Percentiles rank a stretch among this genome's conserved stretches.
Evolutionary conservation across 2,329 filamentous ascomycete species (phyloP).

Genomic region (Cytospora paraplurivora): DNA sequence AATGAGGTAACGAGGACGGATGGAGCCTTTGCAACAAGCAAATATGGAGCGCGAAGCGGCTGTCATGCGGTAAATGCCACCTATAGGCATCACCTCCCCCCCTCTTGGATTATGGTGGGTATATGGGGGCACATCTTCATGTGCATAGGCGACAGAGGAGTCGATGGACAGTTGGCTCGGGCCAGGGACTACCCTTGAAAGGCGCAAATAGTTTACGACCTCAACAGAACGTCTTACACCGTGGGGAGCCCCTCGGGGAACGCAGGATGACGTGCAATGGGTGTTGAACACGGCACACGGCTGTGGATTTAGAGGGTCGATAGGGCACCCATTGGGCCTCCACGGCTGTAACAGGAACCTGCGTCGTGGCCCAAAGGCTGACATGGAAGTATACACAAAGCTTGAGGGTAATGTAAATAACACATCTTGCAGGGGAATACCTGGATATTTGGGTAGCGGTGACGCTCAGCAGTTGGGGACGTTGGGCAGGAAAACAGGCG

Average conservation of each 20-base stretch:
- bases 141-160: slow-evolving; percentile 11
- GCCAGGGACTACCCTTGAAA: slow-evolving; percentile 23
- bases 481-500: slow-evolving; percentile 28
- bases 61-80: slow-evolving; percentile 15
- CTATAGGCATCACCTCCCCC: background rate
- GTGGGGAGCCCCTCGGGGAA: background rate
- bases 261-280: slow-evolving; percentile 23
- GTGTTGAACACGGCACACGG: slow-evolving; percentile 16
- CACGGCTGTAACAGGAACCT: slow-evolving; percentile 23
- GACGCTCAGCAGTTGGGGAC: slow-evolving; percentile 25
- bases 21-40: slow-evolving; percentile 25
- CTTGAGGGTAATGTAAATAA: slow-evolving; percentile 9
- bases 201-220: slow-evolving; percentile 20
- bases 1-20: slow-evolving; percentile 15
- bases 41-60: slow-evolving; percentile 10
- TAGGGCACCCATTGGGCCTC: slow-evolving; percentile 27
- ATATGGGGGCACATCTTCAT: slow-evolving; percentile 21
- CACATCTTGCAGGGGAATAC: slow-evolving; percentile 25
- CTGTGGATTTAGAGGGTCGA: slow-evolving; percentile 22
- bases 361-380: slow-evolving; percentile 28
- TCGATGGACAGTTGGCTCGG: slow-evolving; percentile 25
- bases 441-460: slow-evolving; percentile 26
- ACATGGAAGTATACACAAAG: slow-evolving; percentile 12
- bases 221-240: slow-evolving; percentile 18
- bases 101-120: slow-evolving; percentile 8